phyloP scores from a whole-genome alignment of 1,284 basidiomycete species.

The Somion occarium region DNA sequence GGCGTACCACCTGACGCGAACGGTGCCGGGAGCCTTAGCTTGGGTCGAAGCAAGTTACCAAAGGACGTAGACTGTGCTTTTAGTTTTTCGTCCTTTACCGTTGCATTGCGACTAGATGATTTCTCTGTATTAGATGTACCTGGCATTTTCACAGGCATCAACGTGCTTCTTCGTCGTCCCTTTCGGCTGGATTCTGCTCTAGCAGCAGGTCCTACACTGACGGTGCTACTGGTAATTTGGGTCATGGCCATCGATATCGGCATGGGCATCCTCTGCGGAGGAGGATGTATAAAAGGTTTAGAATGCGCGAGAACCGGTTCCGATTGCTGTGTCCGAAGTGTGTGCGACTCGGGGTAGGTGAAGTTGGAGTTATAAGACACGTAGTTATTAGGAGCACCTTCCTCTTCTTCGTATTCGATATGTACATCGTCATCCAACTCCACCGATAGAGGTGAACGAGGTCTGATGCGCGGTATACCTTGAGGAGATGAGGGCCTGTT shows the following conservation, averaged over 20 bases:
- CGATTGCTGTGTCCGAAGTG: neutral
- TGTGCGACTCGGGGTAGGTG: slow-evolving; percentile 5
- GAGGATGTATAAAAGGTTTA: slow-evolving; percentile 8
- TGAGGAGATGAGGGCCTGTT: slow-evolving; percentile 3
- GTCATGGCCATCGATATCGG: slow-evolving; percentile 21
- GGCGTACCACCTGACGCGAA: neutral
- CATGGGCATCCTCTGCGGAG: slow-evolving; percentile 15
- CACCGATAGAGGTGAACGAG: slow-evolving; percentile 18
- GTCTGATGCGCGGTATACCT: neutral
- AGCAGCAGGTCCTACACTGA: slow-evolving; percentile 24
- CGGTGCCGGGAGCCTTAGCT: neutral
- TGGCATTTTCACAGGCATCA: neutral
- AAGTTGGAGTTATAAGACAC: neutral
- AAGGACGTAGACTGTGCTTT: neutral
- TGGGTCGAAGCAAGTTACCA: neutral
- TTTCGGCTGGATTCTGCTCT: neutral
- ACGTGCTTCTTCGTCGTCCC: neutral
- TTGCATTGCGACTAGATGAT: neutral
- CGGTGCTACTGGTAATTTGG: slow-evolving; percentile 23
- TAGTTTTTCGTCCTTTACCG: neutral
- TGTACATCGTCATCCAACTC: slow-evolving; percentile 12
- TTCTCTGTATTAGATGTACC: slow-evolving; percentile 1
- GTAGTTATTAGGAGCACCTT: slow-evolving; percentile 6
- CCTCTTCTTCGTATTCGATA: slow-evolving; percentile 3
- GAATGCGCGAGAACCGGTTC: neutral